Conservation (phyloP, 768 basidiomycete genomes). For the Leccinellum rugosiceps region DNA sequence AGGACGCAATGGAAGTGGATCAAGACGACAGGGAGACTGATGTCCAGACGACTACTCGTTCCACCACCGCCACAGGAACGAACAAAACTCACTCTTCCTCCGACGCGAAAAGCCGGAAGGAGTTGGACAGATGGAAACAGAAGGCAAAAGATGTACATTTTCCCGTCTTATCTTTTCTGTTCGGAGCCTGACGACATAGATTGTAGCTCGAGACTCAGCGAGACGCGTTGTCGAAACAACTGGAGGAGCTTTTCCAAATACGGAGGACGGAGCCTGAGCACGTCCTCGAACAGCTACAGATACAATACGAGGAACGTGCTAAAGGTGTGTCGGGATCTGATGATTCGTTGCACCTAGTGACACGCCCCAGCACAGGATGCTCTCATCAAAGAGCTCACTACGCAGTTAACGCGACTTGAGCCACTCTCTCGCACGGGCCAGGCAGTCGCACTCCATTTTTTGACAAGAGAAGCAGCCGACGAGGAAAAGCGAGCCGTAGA, state of each 20-base stretch:
- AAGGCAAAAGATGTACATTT: slow-evolving; percentile 26
- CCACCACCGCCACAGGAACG: slow-evolving; percentile 4
- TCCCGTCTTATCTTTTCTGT: neutral
- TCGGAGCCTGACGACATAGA: neutral
- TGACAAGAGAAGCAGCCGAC: slow-evolving; percentile 73
- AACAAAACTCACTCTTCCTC: slow-evolving; percentile 13
- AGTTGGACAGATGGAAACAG: slow-evolving; percentile 31
- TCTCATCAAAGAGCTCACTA: slow-evolving; percentile 43
- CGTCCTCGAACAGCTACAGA: slow-evolving; percentile 43
- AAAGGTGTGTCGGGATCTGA: slow-evolving; percentile 40
- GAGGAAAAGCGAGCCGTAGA: slow-evolving; percentile 57
- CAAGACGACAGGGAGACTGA: slow-evolving; percentile 1
- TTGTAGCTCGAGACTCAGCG: slow-evolving; percentile 38
- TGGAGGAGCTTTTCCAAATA: slow-evolving; percentile 57
- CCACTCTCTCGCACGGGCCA: slow-evolving; percentile 50
- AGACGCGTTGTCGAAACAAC: slow-evolving; percentile 45
- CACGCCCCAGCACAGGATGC: slow-evolving; percentile 51
- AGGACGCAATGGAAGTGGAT: slow-evolving; percentile 17
- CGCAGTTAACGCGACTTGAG: slow-evolving; percentile 52
- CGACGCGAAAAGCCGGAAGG: slow-evolving; percentile 15
- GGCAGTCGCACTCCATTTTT: slow-evolving; percentile 54
- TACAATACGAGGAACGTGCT: slow-evolving; percentile 49
- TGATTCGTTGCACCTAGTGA: slow-evolving; percentile 1
- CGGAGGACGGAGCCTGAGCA: slow-evolving; percentile 67
- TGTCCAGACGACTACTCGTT: slow-evolving; percentile 1